Evolutionary conservation across 2,329 filamentous ascomycete species (phyloP), one percentile per base, ranked within the genome.

Genomic region (Stagonosporopsis tanaceti): DNA sequence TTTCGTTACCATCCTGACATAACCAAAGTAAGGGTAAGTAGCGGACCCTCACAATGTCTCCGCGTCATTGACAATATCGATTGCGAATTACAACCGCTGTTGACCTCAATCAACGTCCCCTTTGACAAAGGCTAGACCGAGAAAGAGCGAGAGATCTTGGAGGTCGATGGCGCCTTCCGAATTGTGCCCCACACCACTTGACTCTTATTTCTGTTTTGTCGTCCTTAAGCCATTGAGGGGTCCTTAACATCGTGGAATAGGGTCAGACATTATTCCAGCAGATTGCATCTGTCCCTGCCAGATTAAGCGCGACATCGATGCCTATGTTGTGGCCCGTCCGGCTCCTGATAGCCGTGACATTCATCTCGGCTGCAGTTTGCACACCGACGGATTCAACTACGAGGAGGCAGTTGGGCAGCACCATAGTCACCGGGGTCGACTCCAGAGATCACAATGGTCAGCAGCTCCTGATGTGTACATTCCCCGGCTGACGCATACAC

Each of bases 401-500:
- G 17, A 53, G 25, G 17, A 53, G 61, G 9, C 54, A 63, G 40
- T 53, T 50, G 11, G 37, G 37, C 17, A 50, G 39, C 3, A 58
- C 60, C 15, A 42, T 69, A 12, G 67, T 68, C 6, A 58, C 60
- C 7, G 70, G 70, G 4, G 53, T 67, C 11, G 44, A 53, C 4
- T 65, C 63, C 11, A 62, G 58, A 47, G 67, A 71, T 30, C 52
- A 50, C n/a, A 62, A 67, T 38, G 64, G 67, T 65, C 48, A 5
- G 17, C 6, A 1, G 9, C 1, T 0, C 17, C 17, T 34, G n/a
- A 5, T 6, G 6, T 15, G n/a, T 2, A 11, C 6, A 4, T 7
- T 9, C 2, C 0, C 15, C 7, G 6, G 17, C 53, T 67, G 27
- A 69, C n/a, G 14, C 6, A n/a, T 6, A 8, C 8, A 25, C 2